Conservation (phyloP, 2,329 filamentous ascomycete genomes). For the Alternaria incomplexa region DNA sequence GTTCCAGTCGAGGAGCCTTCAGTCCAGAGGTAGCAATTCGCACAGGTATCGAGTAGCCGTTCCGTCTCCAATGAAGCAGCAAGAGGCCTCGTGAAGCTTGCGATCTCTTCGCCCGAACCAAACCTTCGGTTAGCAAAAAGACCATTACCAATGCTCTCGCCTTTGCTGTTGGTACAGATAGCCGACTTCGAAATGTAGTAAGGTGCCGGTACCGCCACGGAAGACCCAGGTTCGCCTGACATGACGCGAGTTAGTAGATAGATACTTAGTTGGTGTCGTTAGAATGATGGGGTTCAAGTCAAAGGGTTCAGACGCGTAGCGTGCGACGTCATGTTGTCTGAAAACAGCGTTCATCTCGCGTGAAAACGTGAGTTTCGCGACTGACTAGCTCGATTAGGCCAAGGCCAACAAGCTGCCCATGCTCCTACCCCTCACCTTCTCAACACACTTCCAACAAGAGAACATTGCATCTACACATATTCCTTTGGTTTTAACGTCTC, state of each 20-base stretch:
- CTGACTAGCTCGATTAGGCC: constrained; percentile 1
- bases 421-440: background rate
- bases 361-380: constrained; percentile 3
- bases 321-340: constrained; percentile 3
- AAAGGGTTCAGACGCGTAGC: background rate
- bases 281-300: background rate
- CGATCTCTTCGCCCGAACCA: constrained; percentile 55
- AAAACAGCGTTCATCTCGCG: background rate
- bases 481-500: background rate
- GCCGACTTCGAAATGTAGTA: constrained; percentile 32
- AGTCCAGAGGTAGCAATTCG: constrained; percentile 61
- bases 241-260: background rate
- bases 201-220: constrained; percentile 5
- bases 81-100: constrained; percentile 59
- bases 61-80: constrained; percentile 61
- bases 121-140: constrained; percentile 61
- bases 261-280: background rate
- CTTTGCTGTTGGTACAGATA: constrained; percentile 26
- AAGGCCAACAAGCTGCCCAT: background rate
- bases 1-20: constrained; percentile 39
- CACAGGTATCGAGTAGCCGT: constrained; percentile 62
- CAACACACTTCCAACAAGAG: background rate
- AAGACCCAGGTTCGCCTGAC: background rate
- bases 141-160: constrained; percentile 55
- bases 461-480: background rate